phyloP scores from a whole-genome alignment of 2,329 filamentous ascomycete genomes.

The Pseudogymnoascus sp. region DNA sequence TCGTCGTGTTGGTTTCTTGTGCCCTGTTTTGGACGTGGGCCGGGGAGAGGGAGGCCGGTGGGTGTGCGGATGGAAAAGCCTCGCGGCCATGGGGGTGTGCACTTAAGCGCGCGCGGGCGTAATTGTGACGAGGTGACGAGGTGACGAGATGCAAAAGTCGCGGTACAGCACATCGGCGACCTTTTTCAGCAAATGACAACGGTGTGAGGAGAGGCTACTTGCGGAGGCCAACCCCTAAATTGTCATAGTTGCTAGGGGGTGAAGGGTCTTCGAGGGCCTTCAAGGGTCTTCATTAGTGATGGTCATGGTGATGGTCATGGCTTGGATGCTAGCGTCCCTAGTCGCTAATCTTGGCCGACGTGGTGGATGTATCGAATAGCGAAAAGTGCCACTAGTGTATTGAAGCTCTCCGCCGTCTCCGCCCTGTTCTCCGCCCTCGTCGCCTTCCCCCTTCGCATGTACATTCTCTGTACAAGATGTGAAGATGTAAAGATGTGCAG shows the following conservation, averaged over 20 bases:
- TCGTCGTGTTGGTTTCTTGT: not conserved
- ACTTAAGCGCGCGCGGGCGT: not conserved
- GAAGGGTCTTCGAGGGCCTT: not conserved
- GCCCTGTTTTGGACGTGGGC: not conserved
- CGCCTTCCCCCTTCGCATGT: not conserved
- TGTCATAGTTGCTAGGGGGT: not conserved
- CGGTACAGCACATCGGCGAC: not conserved
- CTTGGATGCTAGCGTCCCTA: not conserved
- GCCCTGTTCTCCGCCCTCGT: not conserved
- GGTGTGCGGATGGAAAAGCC: not conserved
- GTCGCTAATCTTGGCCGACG: not conserved
- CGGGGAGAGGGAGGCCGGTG: too few relatives aligned
- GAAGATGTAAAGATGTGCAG: too few relatives aligned
- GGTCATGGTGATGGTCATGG: not conserved
- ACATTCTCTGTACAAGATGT: not conserved
- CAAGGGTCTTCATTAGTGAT: not conserved
- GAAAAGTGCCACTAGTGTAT: not conserved
- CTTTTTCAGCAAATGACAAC: not conserved
- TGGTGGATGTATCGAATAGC: not conserved
- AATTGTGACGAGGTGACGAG: not conserved
- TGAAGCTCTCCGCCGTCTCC: not conserved
- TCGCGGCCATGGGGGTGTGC: not conserved
- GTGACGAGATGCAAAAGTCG: not conserved
- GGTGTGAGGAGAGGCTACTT: not conserved
- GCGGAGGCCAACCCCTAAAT: not conserved